These are phyloP conservation scores for Knoxdaviesia proteae DNA, from an alignment of 2,329 filamentous ascomycete species.

Conservation along the genomic window DNA sequence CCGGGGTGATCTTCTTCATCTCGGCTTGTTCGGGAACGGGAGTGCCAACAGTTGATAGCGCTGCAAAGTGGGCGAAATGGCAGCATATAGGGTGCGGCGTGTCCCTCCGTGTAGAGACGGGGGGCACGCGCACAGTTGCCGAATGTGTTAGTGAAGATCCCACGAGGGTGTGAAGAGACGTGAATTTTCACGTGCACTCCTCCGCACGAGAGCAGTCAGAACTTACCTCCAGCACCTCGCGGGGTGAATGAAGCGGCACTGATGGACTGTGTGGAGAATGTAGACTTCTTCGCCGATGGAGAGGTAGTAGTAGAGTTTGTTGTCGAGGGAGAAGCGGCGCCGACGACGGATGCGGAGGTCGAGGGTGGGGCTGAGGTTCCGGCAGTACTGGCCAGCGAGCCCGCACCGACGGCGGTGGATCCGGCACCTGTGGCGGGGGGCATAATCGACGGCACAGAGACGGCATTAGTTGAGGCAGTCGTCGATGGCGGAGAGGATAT, in stretches of 20 bases:
- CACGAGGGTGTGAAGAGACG: too few relatives aligned
- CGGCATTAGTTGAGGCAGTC: constrained; percentile 2
- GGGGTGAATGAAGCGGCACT: constrained; percentile 75
- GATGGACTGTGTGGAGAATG: constrained; percentile 77
- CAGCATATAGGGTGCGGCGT: background rate
- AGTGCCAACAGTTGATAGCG: constrained; percentile 1
- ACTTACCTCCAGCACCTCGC: constrained; percentile 28
- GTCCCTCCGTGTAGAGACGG: too few relatives aligned
- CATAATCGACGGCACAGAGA: background rate
- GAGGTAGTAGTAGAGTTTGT: constrained; percentile 4
- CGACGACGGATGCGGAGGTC: constrained; percentile 15
- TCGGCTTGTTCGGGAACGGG: constrained; percentile 8
- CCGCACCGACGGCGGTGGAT: too few relatives aligned
- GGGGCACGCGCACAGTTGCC: too few relatives aligned
- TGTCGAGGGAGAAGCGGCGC: constrained; percentile 3
- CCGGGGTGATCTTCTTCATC: constrained; percentile 9
- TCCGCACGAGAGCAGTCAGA: too few relatives aligned
- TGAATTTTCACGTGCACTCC: too few relatives aligned
- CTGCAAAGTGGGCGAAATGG: too few relatives aligned
- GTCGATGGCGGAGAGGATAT: background rate
- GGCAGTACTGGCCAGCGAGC: too few relatives aligned
- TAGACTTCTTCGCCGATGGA: constrained; percentile 37
- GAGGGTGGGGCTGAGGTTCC: too few relatives aligned
- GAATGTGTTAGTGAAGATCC: too few relatives aligned
- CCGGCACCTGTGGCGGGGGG: too few relatives aligned